phyloP scores from a whole-genome alignment of 306 rosid species.

The Malus asiatica region DNA sequence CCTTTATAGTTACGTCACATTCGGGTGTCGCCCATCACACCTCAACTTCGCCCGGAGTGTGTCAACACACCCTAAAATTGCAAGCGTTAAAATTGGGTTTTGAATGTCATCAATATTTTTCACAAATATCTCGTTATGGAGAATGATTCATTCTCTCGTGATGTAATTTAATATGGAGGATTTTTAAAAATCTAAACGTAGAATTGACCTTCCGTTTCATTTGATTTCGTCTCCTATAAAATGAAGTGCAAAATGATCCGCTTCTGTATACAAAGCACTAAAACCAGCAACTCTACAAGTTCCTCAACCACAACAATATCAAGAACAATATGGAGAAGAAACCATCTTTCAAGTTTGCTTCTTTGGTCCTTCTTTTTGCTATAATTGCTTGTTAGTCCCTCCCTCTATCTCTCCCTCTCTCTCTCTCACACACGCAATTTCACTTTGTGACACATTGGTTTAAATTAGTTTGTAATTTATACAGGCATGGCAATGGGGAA shows the following conservation, averaged over 20 bases:
- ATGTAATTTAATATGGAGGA: neutral
- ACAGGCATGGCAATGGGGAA: slow-evolving; percentile 1
- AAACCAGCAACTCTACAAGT: neutral
- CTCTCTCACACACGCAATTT: neutral
- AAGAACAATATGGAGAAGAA: neutral
- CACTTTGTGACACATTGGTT: neutral
- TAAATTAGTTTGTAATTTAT: neutral
- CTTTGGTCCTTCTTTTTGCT: neutral
- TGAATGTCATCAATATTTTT: neutral
- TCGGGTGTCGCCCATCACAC: no score
- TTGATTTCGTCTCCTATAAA: neutral
- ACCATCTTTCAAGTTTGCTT: neutral
- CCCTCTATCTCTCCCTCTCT: neutral
- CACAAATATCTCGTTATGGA: neutral
- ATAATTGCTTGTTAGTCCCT: slow-evolving; percentile 1
- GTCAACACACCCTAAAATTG: neutral
- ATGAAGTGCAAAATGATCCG: neutral
- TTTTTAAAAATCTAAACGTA: neutral
- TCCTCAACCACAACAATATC: neutral
- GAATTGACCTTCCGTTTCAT: neutral
- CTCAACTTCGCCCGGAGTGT: no score
- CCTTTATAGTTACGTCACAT: no score
- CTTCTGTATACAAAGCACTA: neutral
- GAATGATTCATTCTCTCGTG: slow-evolving; percentile 9
- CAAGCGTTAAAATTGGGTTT: neutral